phyloP scores from a whole-genome alignment of 2,329 filamentous ascomycete species.

The Rutstroemia sydowiana region DNA sequence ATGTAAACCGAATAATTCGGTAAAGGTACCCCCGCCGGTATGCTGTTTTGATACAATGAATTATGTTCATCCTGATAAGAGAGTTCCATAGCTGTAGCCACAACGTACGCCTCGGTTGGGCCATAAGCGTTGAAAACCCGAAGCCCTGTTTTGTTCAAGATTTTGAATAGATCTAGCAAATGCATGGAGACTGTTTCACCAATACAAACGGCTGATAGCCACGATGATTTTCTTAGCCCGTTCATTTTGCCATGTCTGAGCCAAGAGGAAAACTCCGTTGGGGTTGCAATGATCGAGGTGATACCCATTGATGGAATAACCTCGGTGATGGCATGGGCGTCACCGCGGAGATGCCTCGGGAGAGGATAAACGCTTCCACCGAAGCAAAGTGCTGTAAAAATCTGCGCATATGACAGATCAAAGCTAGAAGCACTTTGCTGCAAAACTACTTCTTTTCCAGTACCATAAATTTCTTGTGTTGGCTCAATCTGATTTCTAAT shows the following conservation, averaged over 20 bases:
- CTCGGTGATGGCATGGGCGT: slow-evolving; percentile 15
- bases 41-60: no score
- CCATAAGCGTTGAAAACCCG: slow-evolving; percentile 18
- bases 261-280: slow-evolving; percentile 22
- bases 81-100: slow-evolving; percentile 12
- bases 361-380: slow-evolving; percentile 16
- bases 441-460: slow-evolving; percentile 13
- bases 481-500: slow-evolving; percentile 22
- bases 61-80: not conserved
- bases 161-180: slow-evolving; percentile 18
- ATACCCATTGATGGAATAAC: slow-evolving; percentile 14
- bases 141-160: slow-evolving; percentile 14
- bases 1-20: slow-evolving; percentile 31
- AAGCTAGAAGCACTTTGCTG: slow-evolving; percentile 19
- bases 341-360: slow-evolving; percentile 6
- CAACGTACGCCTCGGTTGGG: slow-evolving; percentile 17
- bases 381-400: slow-evolving; percentile 14
- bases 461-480: slow-evolving; percentile 1
- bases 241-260: slow-evolving; percentile 1
- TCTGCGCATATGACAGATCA: slow-evolving; percentile 17
- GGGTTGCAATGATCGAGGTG: slow-evolving; percentile 18
- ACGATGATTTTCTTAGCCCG: slow-evolving; percentile 1
- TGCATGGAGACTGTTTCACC: slow-evolving; percentile 23
- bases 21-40: not conserved
- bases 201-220: slow-evolving; percentile 23